Percentiles rank a stretch among this genome's conserved stretches.
These are phyloP conservation scores for Podila minutissima DNA, from an alignment of 192 early-diverging fungal genomes.

Conservation along the genomic window DNA sequence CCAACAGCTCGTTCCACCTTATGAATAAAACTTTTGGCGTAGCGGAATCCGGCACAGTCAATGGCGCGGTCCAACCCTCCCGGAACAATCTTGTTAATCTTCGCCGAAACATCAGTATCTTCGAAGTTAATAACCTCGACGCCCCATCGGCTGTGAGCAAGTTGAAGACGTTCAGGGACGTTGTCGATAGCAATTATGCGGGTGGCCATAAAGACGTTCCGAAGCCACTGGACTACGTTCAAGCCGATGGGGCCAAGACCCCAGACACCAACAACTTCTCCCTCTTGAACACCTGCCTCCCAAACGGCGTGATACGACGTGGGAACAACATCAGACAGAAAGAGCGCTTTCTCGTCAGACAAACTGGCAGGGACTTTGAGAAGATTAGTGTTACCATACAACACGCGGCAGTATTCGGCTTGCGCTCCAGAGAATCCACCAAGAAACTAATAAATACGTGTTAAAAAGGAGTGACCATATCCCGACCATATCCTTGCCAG, in stretches of 20 bases:
- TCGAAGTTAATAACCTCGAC: conserved; percentile 47
- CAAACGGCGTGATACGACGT: conserved; percentile 58
- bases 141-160: conserved; percentile 38
- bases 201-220: conserved; percentile 46
- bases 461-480: too few species aligned
- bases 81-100: conserved; percentile 44
- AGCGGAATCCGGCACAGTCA: conserved; percentile 65
- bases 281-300: conserved; percentile 46
- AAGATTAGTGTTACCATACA: conserved; percentile 63
- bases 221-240: conserved; percentile 32
- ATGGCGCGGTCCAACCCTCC: conserved; percentile 62
- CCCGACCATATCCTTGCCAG: too few species aligned
- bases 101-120: conserved; percentile 31
- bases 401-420: conserved; percentile 63
- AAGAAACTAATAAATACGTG: conserved; percentile 16
- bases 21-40: conserved; percentile 56
- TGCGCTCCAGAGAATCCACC: conserved; percentile 56
- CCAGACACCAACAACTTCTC: conserved; percentile 65
- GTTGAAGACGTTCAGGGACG: conserved; percentile 39
- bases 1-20: conserved; percentile 52
- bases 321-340: conserved; percentile 59
- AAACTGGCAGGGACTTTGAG: conserved; percentile 53
- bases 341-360: conserved; percentile 60
- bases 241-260: conserved; percentile 65
- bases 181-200: conserved; percentile 58